Evolutionary conservation across 495 filamentous ascomycete species (phyloP), one percentile per base, ranked within the genome.

Genomic region (Niebla homalea): DNA sequence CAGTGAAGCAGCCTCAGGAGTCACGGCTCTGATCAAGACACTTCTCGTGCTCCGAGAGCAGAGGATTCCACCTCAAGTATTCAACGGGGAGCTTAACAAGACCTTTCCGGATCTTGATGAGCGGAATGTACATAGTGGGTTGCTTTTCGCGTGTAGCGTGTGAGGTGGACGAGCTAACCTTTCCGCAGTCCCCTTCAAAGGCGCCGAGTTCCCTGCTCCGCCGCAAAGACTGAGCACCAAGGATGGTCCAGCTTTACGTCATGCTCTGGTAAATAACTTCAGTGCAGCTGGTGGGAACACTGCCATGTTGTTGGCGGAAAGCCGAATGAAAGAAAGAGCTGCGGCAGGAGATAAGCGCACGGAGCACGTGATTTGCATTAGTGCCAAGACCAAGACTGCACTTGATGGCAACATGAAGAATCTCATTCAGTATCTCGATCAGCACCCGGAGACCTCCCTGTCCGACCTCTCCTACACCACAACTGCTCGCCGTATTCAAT

Each of bases 401-500:
- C 56, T 81, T 16, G 74, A 73, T 60, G 66, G 67, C 44, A 82
- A 81, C 57, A 66, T 77, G 41, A 57, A 65, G n/a, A 67, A 67
- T 51, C 59, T 81, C 1, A 57, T 72, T 22, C 60, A 70, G 19
- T 80, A 72, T 51, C 61, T 82, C 44, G 64, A 72, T 50, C 64
- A 68, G 46, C 69, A 77, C 42, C 65, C 73, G 0, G 70, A 72
- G 1, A 29, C 50, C 1, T 57, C 58, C 5, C 57, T 85, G 4
- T 62, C 71, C 14, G 67, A 73, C 48, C 63, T 90, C 3, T 79
- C 87, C 4, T 93, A 92, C 64, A 87, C 84, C 5, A 86, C 83
- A 1, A 92, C 60, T 26, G 64, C 64, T 1, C 64, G 69, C 4
- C 59, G 64, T 0, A 58, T 62, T 16, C 67, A 70, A 18, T 62